Base-by-base conservation (phyloP, 257 asterid species). In the Agastache rugosa region DNA sequence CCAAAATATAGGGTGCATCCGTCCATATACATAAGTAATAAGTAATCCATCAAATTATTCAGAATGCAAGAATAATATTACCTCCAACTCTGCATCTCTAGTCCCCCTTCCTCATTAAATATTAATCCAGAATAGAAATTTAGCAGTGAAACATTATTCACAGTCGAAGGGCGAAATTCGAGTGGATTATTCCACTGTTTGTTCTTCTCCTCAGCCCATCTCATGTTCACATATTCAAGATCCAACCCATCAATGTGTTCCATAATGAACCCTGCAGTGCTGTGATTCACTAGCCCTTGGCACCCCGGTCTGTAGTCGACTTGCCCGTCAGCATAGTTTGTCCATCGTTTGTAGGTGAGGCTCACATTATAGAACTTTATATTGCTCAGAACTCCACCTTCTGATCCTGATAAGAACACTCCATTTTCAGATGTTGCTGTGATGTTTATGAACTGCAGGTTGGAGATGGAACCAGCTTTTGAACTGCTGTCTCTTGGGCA, bases 231-330 rank as follows among this genome's bases (percentile, higher is more conserved):
- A 55, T 90, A 83, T 62, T 89, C 84, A 11, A 92, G 79, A 34
- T 50, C 74, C 80, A 94, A 72, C 8, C 99, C 97, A 61, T 94
- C 91, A 63, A 92, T 81, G 73, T 94, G 93, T 70, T 92, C 97
- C 99, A 94, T 92, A 81, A 87, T 50, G 85, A 94, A 79, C 76
- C 97, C 97, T 1, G 97, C 99, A 9, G 87, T 77, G 82, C 85
- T 83, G 79, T 84, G 99, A 34, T 83, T 87, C 67, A 94, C 92
- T 0, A 92, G 91, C 69, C 91, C 97, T 63, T 80, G 87, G 83
- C 99, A 92, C 41, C 97, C 97, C 1, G 99, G 99, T 61, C 97
- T 84, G 81, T 90, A 94, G 70, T 94, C 97, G 23, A 90, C 82
- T 19, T 86, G 77, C 71, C 96, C 96, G 20, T 78, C 97, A 1